Percentiles rank a stretch among this genome's conserved stretches.
Conservation (phyloP, 768 basidiomycete genomes). For the Scleroderma citrinum region DNA sequence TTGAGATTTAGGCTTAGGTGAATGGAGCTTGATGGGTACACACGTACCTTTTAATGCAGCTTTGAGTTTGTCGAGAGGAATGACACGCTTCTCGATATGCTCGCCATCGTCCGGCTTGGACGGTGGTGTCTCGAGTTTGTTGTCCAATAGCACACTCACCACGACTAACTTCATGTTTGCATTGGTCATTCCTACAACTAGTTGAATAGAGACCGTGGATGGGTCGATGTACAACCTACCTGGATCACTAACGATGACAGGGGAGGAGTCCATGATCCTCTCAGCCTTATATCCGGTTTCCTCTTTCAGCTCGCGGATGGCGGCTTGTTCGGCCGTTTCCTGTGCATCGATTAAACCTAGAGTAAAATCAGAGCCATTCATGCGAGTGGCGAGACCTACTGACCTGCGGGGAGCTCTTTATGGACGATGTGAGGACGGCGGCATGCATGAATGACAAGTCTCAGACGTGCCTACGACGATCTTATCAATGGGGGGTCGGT, state of each 20-base stretch:
- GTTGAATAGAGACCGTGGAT: background rate
- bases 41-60: conserved; percentile 61
- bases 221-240: conserved; percentile 33
- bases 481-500: conserved; percentile 79
- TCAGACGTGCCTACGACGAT: conserved; percentile 56
- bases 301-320: conserved; percentile 85
- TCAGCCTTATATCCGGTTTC: conserved; percentile 83
- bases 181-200: conserved; percentile 79
- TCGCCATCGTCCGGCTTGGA: conserved; percentile 85
- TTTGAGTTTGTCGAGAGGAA: conserved; percentile 61
- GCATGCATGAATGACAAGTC: background rate
- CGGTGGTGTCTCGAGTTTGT: conserved; percentile 58
- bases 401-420: conserved; percentile 54
- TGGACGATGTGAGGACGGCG: background rate
- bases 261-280: conserved; percentile 55
- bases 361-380: background rate
- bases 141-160: conserved; percentile 61
- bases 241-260: conserved; percentile 63
- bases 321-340: conserved; percentile 76
- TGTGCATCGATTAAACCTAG: conserved; percentile 74
- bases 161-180: conserved; percentile 89
- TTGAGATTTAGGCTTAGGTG: background rate
- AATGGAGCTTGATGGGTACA: conserved; percentile 1
- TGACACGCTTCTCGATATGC: conserved; percentile 67
- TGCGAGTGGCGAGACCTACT: conserved; percentile 15